These are phyloP conservation scores for Lactarius quietus DNA, from an alignment of 768 basidiomycete genomes.

Conservation along the genomic window DNA sequence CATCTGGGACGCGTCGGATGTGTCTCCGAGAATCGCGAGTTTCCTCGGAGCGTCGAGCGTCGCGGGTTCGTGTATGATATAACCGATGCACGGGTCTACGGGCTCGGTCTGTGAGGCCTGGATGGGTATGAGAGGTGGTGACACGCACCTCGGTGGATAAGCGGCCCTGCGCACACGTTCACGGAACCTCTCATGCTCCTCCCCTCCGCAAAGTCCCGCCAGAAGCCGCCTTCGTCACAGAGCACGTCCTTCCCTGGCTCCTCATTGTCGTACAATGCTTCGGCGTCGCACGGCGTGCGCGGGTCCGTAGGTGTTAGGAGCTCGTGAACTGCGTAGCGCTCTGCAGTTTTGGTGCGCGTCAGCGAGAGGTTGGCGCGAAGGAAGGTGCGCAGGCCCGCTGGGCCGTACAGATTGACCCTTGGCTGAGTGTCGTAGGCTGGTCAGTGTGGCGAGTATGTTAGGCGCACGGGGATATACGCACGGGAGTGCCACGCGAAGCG, in stretches of 20 bases:
- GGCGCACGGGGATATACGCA: not conserved
- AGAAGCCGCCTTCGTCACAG: conserved; percentile 55
- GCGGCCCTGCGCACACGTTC: conserved; percentile 69
- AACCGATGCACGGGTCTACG: conserved; percentile 76
- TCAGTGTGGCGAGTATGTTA: not conserved
- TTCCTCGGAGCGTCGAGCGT: conserved; percentile 45
- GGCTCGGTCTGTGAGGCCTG: too few species aligned
- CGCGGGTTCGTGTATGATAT: conserved; percentile 60
- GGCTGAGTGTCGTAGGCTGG: conserved; percentile 30
- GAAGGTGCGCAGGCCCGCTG: conserved; percentile 71
- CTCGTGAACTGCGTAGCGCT: conserved; percentile 76
- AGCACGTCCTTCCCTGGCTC: conserved; percentile 56
- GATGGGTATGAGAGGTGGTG: not conserved
- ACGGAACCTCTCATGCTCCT: conserved; percentile 42
- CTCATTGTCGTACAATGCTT: conserved; percentile 62
- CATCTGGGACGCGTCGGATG: conserved; percentile 58
- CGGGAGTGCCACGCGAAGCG: conserved; percentile 20
- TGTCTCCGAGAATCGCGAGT: conserved; percentile 76
- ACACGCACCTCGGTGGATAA: conserved; percentile 65
- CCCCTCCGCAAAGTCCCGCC: conserved; percentile 51
- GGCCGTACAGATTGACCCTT: conserved; percentile 72
- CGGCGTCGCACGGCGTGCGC: conserved; percentile 47
- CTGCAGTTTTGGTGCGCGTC: conserved; percentile 57
- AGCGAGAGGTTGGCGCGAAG: conserved; percentile 66
- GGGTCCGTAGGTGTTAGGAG: conserved; percentile 56